These are phyloP conservation scores for Aspergillus clavatus DNA, from an alignment of 2,329 filamentous ascomycete species.

Conservation along the genomic window DNA sequence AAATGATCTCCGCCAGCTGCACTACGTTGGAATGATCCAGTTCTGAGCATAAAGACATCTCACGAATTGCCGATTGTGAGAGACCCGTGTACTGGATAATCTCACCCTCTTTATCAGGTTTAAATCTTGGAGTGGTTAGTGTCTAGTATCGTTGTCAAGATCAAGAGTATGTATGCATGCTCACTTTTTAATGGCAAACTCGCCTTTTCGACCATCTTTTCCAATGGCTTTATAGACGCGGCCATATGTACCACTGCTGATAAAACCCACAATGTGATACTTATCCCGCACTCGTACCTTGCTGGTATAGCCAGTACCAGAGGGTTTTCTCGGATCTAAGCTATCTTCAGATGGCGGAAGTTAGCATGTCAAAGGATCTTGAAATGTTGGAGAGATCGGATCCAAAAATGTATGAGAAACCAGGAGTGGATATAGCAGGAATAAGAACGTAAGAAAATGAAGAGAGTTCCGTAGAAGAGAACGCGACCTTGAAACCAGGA, in stretches of 20 bases:
- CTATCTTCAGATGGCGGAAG: slow-evolving; percentile 25
- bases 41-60: slow-evolving; percentile 96
- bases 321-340: slow-evolving; percentile 38
- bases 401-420: slow-evolving; percentile 9
- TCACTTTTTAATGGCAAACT: slow-evolving; percentile 97
- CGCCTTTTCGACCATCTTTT: slow-evolving; percentile 66
- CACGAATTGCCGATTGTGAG: slow-evolving; percentile 91
- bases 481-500: neutral
- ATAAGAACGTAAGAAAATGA: slow-evolving; percentile 16
- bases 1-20: slow-evolving; percentile 85
- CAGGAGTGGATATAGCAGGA: slow-evolving; percentile 8
- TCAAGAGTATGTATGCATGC: slow-evolving; percentile 14
- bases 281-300: slow-evolving; percentile 88
- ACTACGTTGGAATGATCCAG: slow-evolving; percentile 86
- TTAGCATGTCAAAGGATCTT: slow-evolving; percentile 19
- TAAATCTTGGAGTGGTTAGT: slow-evolving; percentile 56
- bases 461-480: slow-evolving; percentile 12
- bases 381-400: too few relatives aligned
- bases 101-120: slow-evolving; percentile 97
- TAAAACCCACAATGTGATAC: slow-evolving; percentile 97
- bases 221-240: slow-evolving; percentile 93
- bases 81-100: slow-evolving; percentile 93
- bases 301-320: slow-evolving; percentile 51
- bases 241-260: slow-evolving; percentile 95
- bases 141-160: neutral